Evolutionary conservation across 2,329 filamentous ascomycete genomes (phyloP), one percentile per base, ranked within the genome.

Genomic region (Paecilomyces sp.): DNA sequence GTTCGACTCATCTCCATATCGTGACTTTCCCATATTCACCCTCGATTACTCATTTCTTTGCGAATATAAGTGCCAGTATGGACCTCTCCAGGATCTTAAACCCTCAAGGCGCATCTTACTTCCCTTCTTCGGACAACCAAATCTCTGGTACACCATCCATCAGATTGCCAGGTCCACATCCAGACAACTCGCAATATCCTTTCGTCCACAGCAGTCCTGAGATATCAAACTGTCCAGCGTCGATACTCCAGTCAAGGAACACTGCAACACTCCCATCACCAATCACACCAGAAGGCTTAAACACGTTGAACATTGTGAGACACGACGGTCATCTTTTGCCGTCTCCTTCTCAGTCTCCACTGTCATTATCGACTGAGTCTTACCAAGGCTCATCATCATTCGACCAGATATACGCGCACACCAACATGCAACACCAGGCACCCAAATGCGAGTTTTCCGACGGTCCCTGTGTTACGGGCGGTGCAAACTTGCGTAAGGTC

Each of bases 401-500:
- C 6, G 51, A 53, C 7, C 51, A 7, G 22, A 25, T n/a, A 53
- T 22, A 13, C 13, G 22, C 51, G 13, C 51, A 25, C 22, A 11
- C 24, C 6, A 47, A 47, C 41, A 47, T 47, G 41, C 41, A 2
- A 11, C 18, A 15, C 13, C 24, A 9, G 3, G 66, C 62, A 30
- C 31, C 15, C 8, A 57, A 57, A 31, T 66, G 64, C 55, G 63
- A 65, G 54, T 66, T 65, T 52, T 64, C 60, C 51, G 64, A 60
- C 13, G 63, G 61, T 53, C 50, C 59, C 47, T 66, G 64, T 25
- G 68, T 66, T 0, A 66, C 67, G 2, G 68, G 69, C 33, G 67
- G 68, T 3, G 63, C 84, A 4, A 80, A 84, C 58, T 82, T 82
- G 25, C 85, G 90, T 55, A 93, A 93, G 74, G 86, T 88, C 4